These are phyloP conservation scores for Pilobolus umbonatus DNA, from an alignment of 192 early-diverging fungal species.

Conservation along the genomic window DNA sequence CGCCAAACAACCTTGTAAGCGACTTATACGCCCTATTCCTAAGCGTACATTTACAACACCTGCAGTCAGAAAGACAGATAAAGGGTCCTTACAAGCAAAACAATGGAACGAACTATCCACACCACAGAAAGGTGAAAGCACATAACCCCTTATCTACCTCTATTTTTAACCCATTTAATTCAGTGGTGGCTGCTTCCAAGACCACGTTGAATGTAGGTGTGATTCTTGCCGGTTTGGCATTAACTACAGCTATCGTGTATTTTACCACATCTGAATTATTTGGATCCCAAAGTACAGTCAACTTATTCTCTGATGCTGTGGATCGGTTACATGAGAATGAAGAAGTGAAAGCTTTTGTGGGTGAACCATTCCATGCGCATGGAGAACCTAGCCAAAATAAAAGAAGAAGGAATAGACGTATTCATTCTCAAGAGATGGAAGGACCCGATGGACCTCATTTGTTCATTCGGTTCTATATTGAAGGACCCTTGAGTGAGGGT, in stretches of 20 bases:
- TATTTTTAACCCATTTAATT: too few species aligned
- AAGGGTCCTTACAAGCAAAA: not conserved
- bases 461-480: slow-evolving; percentile 51
- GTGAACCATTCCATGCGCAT: slow-evolving; percentile 38
- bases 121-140: not conserved
- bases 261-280: slow-evolving; percentile 43
- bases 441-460: slow-evolving; percentile 43
- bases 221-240: slow-evolving; percentile 38
- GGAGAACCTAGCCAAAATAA: slow-evolving; percentile 28
- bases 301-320: slow-evolving; percentile 49
- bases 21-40: not conserved
- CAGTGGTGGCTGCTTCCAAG: slow-evolving; percentile 49
- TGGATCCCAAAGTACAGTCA: slow-evolving; percentile 44
- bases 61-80: not conserved
- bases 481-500: slow-evolving; percentile 44
- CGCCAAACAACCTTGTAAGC: too few species aligned
- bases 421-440: slow-evolving; percentile 40
- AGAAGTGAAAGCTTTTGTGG: slow-evolving; percentile 26
- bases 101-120: not conserved
- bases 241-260: slow-evolving; percentile 42
- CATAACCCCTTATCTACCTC: not conserved
- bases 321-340: slow-evolving; percentile 42
- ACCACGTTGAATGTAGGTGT: slow-evolving; percentile 44
- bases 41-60: not conserved
- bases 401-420: slow-evolving; percentile 12